Percentiles rank a stretch among this genome's conserved stretches.
phyloP scores from a whole-genome alignment of 2,329 filamentous ascomycete genomes.

The Colletotrichum sp. region DNA sequence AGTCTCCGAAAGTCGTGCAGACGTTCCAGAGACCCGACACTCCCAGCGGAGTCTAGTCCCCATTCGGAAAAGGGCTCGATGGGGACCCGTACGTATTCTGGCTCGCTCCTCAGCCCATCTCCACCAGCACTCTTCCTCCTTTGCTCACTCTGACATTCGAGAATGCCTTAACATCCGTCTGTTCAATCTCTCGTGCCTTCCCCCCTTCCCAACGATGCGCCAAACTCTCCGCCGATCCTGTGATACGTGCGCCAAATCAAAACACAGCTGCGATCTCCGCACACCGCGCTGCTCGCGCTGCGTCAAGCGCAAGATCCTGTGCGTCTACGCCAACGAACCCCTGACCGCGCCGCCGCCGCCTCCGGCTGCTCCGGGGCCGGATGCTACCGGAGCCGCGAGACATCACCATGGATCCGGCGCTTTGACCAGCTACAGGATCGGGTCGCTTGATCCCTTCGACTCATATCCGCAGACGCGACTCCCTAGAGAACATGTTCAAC shows the following conservation, averaged over 20 bases:
- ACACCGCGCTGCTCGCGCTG: slow-evolving; percentile 61
- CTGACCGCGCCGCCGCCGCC: slow-evolving; percentile 30
- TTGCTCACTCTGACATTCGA: background rate
- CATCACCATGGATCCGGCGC: slow-evolving; percentile 2
- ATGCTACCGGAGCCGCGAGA: background rate
- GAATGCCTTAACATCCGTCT: background rate
- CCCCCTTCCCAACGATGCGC: slow-evolving; percentile 45
- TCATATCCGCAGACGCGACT: slow-evolving; percentile 60
- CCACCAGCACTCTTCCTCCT: background rate
- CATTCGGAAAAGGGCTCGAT: background rate
- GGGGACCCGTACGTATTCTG: background rate
- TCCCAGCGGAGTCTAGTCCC: slow-evolving; percentile 14
- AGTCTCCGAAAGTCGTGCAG: slow-evolving; percentile 33
- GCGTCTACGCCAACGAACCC: slow-evolving; percentile 60
- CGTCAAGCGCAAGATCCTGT: slow-evolving; percentile 48
- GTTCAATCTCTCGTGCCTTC: background rate
- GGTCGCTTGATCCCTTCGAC: slow-evolving; percentile 58
- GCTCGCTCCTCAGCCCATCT: background rate
- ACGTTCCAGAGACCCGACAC: background rate
- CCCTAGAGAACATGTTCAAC: slow-evolving; percentile 53
- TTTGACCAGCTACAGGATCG: slow-evolving; percentile 31
- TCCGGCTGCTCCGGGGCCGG: background rate
- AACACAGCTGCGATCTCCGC: slow-evolving; percentile 59
- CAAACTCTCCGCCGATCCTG: slow-evolving; percentile 62
- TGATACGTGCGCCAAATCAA: slow-evolving; percentile 58